phyloP scores from a whole-genome alignment of 1,139 yeast species.

The Arxiozyma slooffiae region DNA sequence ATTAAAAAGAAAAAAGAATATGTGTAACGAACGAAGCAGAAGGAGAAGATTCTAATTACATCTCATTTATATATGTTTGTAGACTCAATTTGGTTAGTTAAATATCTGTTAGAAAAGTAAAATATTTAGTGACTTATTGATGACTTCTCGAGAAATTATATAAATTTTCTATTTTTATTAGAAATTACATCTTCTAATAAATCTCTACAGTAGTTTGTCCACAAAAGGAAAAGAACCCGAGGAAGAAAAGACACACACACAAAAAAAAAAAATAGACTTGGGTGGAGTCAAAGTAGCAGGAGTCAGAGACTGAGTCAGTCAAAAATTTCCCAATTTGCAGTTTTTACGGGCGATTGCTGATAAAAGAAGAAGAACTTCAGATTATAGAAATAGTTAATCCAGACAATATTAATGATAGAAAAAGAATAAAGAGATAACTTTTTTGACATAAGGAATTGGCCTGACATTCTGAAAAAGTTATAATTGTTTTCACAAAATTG shows the following conservation, averaged over 20 bases:
- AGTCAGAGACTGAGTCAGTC: background rate
- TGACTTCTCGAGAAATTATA: background rate
- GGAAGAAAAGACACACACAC: background rate
- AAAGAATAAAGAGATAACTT: too few relatives aligned
- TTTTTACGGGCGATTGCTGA: too few relatives aligned
- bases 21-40: background rate
- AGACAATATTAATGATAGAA: background rate
- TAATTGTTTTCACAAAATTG: too few relatives aligned
- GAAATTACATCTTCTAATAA: background rate
- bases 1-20: too few relatives aligned
- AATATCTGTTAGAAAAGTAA: background rate
- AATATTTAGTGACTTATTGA: background rate
- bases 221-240: background rate
- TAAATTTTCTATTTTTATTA: too few relatives aligned
- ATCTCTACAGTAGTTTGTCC: background rate
- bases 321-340: background rate
- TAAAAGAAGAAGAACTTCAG: background rate
- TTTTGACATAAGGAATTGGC: background rate
- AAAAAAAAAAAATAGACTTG: background rate
- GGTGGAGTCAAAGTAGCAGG: background rate
- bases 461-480: background rate
- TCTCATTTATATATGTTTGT: too few relatives aligned
- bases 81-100: background rate
- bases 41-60: background rate
- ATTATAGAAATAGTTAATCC: too few relatives aligned